These are phyloP conservation scores for Arabidopsis lyrata DNA, from an alignment of 441 rosid species.

Conservation along the genomic window DNA sequence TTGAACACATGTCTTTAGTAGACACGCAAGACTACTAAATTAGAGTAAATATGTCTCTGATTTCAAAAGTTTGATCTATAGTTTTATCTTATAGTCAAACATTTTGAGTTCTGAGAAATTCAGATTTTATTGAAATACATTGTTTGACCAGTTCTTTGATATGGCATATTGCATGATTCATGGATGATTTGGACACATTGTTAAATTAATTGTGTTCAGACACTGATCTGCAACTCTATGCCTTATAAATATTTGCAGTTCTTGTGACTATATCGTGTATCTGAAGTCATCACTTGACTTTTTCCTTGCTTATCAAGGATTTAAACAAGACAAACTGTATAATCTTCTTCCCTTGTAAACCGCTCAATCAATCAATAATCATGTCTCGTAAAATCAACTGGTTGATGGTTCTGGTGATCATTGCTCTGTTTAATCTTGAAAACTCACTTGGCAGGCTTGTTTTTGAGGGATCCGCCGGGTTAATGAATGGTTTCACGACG, in stretches of 20 bases:
- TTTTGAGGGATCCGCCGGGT: conserved; percentile 9
- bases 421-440: conserved; percentile 8
- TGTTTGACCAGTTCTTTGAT: conserved; percentile 10
- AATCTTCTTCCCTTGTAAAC: neutral
- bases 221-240: neutral
- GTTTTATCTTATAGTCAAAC: conserved; percentile 6
- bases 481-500: conserved; percentile 16
- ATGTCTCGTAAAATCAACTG: neutral
- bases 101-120: neutral
- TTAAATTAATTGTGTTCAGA: neutral
- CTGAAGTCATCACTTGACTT: neutral
- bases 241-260: neutral
- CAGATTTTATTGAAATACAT: neutral
- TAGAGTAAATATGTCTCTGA: neutral
- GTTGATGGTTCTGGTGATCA: neutral
- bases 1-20: conserved; percentile 18
- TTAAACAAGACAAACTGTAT: neutral
- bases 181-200: conserved; percentile 8
- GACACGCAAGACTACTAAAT: conserved; percentile 1
- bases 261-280: neutral
- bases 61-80: neutral
- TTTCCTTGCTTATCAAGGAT: neutral
- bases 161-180: neutral
- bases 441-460: conserved; percentile 27
- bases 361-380: neutral